Percentiles rank a stretch among this genome's conserved stretches.
These are phyloP conservation scores for Canna indica DNA, from an alignment of 176 grass and related monocot species.

Conservation along the genomic window DNA sequence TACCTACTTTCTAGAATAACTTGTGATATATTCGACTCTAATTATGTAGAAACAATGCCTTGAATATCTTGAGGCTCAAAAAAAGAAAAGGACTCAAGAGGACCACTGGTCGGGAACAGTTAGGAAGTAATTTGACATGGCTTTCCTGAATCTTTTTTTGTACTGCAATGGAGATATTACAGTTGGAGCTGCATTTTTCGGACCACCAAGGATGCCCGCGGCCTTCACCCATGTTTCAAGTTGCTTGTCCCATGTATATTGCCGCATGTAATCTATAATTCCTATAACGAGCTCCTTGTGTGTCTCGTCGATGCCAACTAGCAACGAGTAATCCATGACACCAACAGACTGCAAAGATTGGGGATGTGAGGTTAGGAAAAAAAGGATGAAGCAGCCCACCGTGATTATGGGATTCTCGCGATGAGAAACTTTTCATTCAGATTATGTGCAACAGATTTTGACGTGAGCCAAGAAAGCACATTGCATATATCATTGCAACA, in stretches of 20 bases:
- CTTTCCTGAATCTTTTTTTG: slow-evolving; percentile 24
- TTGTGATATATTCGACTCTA: background rate
- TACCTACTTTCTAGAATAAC: background rate
- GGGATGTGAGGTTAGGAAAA: background rate
- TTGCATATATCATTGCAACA: background rate
- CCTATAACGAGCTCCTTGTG: slow-evolving; percentile 11
- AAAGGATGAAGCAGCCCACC: background rate
- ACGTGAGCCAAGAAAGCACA: background rate
- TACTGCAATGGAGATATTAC: slow-evolving; percentile 19
- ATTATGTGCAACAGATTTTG: background rate
- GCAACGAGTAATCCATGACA: slow-evolving; percentile 23
- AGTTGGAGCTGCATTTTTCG: slow-evolving; percentile 11
- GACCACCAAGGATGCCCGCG: slow-evolving; percentile 15
- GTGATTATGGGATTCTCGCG: background rate
- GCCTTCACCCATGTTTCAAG: slow-evolving; percentile 18
- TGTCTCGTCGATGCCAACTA: slow-evolving; percentile 13
- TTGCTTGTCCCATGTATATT: slow-evolving; percentile 20
- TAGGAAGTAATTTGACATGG: slow-evolving; percentile 13
- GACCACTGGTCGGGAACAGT: slow-evolving; percentile 10
- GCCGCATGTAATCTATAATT: slow-evolving; percentile 23
- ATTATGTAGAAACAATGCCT: background rate
- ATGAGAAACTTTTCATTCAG: background rate
- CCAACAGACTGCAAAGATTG: background rate
- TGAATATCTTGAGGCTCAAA: background rate
- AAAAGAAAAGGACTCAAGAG: background rate